These are phyloP conservation scores for Mucuna pruriens DNA, from an alignment of 306 rosid species.

Conservation along the genomic window DNA sequence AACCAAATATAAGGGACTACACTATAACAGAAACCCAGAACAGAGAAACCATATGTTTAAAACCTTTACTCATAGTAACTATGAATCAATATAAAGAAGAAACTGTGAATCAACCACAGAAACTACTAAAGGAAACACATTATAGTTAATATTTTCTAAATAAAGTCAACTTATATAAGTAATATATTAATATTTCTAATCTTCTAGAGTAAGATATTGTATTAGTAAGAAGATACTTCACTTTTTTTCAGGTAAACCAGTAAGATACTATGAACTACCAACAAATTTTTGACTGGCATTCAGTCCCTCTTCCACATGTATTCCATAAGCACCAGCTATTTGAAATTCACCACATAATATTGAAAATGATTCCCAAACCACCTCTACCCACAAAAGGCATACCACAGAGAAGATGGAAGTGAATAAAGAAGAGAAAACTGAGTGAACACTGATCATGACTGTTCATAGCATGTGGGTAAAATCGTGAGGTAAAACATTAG, in stretches of 20 bases:
- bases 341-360: not conserved
- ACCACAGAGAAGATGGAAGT: not conserved
- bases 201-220: not conserved
- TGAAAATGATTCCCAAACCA: not conserved
- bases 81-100: not conserved
- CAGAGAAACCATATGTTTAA: no score
- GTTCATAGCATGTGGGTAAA: not conserved
- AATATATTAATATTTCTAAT: slow-evolving; percentile 13
- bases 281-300: not conserved
- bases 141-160: not conserved
- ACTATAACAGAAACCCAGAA: no score
- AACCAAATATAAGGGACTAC: not conserved
- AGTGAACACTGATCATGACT: slow-evolving; percentile 4
- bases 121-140: not conserved
- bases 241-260: not conserved
- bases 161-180: not conserved
- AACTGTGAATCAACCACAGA: not conserved
- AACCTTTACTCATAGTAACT: not conserved
- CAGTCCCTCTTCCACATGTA: not conserved
- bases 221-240: not conserved
- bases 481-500: not conserved
- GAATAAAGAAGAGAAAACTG: not conserved
- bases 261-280: not conserved
- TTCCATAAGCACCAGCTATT: not conserved
- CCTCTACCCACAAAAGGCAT: not conserved